A percentile compares a stretch with the other conserved stretches of the same genome.
phyloP scores from a whole-genome alignment of 805 yeast species.

The Metschnikowia drakensbergensis region DNA sequence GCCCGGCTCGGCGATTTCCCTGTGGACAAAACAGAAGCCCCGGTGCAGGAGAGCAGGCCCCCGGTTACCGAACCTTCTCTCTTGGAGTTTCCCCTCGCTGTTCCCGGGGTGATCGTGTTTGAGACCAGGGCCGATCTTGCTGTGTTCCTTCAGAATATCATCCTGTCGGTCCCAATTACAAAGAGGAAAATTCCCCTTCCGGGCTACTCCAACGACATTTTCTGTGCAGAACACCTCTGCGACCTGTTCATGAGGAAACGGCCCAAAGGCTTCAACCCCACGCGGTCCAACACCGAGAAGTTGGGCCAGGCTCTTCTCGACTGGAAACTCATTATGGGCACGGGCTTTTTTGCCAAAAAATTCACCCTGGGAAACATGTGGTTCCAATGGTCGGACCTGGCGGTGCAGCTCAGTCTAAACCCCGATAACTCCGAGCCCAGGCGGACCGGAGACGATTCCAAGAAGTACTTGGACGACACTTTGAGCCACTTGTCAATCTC shows the following conservation, averaged over 20 bases:
- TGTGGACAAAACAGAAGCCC: not conserved
- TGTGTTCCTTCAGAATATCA: slow-evolving; percentile 22
- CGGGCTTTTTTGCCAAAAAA: slow-evolving; percentile 32
- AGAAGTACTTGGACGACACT: slow-evolving; percentile 10
- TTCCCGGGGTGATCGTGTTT: slow-evolving; percentile 27
- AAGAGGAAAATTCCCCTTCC: slow-evolving; percentile 38
- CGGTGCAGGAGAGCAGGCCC: not conserved
- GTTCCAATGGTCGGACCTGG: slow-evolving; percentile 42
- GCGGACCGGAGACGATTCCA: not conserved
- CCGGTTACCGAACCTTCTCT: not conserved
- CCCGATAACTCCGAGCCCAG: not conserved
- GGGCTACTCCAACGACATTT: slow-evolving; percentile 37
- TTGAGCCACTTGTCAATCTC: slow-evolving; percentile 22
- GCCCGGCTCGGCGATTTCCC: slow-evolving; percentile 31
- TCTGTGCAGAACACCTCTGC: slow-evolving; percentile 38
- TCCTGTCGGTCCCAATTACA: slow-evolving; percentile 22
- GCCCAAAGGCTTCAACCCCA: slow-evolving; percentile 33
- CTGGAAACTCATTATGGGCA: slow-evolving; percentile 28
- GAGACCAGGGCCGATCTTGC: slow-evolving; percentile 19
- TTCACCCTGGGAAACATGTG: slow-evolving; percentile 42
- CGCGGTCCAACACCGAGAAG: slow-evolving; percentile 34
- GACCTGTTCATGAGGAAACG: slow-evolving; percentile 23
- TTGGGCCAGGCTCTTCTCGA: slow-evolving; percentile 40
- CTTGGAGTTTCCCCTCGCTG: slow-evolving; percentile 29
- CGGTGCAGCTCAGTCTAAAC: slow-evolving; percentile 15